Conservation (phyloP, 495 filamentous ascomycete species). For the Chlorociboria aeruginascens region DNA sequence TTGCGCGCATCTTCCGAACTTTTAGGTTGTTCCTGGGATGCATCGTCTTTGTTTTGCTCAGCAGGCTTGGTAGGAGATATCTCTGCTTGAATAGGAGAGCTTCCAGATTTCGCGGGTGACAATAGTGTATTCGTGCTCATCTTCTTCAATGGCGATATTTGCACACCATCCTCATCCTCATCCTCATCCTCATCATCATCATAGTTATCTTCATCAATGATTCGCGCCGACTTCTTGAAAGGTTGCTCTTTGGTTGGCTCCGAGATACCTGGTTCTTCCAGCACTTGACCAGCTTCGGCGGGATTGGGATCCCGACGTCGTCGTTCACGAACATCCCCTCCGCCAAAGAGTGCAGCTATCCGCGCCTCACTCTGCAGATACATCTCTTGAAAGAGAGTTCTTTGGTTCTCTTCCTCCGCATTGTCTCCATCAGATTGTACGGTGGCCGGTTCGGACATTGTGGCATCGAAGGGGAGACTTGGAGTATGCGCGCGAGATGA, state of each 20-base stretch:
- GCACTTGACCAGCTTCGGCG: slow-evolving; percentile 11
- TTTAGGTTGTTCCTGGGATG: slow-evolving; percentile 39
- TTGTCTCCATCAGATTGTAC: slow-evolving; percentile 20
- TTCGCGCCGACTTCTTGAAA: slow-evolving; percentile 51
- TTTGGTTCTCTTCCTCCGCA: slow-evolving; percentile 52
- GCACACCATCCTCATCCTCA: slow-evolving; percentile 47
- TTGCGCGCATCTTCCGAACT: slow-evolving; percentile 79
- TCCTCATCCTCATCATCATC: slow-evolving; percentile 60
- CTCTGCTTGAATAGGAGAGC: slow-evolving; percentile 41
- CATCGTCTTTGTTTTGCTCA: slow-evolving; percentile 33
- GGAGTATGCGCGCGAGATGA: slow-evolving; percentile 18
- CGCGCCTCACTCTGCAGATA: slow-evolving; percentile 48
- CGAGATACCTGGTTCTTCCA: slow-evolving; percentile 16
- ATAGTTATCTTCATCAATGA: slow-evolving; percentile 75
- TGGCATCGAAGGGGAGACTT: slow-evolving; percentile 16
- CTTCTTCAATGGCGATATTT: slow-evolving; percentile 44
- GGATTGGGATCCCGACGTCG: slow-evolving; percentile 16
- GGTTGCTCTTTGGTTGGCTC: slow-evolving; percentile 22
- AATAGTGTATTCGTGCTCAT: slow-evolving; percentile 42
- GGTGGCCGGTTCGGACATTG: slow-evolving; percentile 17
- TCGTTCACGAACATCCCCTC: slow-evolving; percentile 23
- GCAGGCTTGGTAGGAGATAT: slow-evolving; percentile 35
- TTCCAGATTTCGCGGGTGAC: slow-evolving; percentile 45
- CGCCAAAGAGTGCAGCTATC: slow-evolving; percentile 47
- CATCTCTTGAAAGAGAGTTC: slow-evolving; percentile 47